Conservation (phyloP, 2,329 filamentous ascomycete genomes). For the Ophiosphaerella herpotricha region DNA sequence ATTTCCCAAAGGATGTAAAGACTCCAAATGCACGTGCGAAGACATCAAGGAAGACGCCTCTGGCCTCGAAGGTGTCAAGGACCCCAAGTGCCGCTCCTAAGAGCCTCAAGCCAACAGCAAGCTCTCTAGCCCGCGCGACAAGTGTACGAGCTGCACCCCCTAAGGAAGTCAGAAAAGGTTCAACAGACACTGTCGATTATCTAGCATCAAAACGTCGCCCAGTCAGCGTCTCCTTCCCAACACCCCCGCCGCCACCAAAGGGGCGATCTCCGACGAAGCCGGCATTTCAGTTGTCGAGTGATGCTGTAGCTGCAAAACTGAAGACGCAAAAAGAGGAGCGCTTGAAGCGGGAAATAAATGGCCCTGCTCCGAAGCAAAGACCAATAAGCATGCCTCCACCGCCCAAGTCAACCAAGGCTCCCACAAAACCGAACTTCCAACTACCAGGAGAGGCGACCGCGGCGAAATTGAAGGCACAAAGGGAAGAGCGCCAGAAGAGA, state of each 20-base stretch:
- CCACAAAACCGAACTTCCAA: constrained; percentile 57
- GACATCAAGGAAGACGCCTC: constrained; percentile 12
- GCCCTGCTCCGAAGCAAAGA: constrained; percentile 46
- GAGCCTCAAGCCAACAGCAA: constrained; percentile 34
- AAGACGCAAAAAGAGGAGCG: constrained; percentile 57
- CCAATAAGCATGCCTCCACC: constrained; percentile 54
- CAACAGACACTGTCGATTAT: constrained; percentile 40
- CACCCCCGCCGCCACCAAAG: constrained; percentile 53
- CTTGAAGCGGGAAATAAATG: constrained; percentile 50
- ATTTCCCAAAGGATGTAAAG: constrained; percentile 9
- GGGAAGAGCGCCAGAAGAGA: constrained; percentile 41
- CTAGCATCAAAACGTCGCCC: constrained; percentile 53
- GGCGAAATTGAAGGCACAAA: constrained; percentile 39
- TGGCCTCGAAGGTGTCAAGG: constrained; percentile 28
- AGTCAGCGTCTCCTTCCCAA: constrained; percentile 54
- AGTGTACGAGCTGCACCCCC: constrained; percentile 31
- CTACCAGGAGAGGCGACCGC: constrained; percentile 59
- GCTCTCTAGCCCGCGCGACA: constrained; percentile 29
- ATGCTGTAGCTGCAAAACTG: constrained; percentile 58
- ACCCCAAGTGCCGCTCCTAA: constrained; percentile 31
- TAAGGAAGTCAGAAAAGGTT: constrained; percentile 27
- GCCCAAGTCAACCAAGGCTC: constrained; percentile 56
- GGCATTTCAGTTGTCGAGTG: constrained; percentile 58
- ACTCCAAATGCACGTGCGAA: constrained; percentile 9
- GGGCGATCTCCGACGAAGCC: constrained; percentile 56